Evolutionary conservation across 768 basidiomycete species (phyloP).

Genomic region (Russula compacta): DNA sequence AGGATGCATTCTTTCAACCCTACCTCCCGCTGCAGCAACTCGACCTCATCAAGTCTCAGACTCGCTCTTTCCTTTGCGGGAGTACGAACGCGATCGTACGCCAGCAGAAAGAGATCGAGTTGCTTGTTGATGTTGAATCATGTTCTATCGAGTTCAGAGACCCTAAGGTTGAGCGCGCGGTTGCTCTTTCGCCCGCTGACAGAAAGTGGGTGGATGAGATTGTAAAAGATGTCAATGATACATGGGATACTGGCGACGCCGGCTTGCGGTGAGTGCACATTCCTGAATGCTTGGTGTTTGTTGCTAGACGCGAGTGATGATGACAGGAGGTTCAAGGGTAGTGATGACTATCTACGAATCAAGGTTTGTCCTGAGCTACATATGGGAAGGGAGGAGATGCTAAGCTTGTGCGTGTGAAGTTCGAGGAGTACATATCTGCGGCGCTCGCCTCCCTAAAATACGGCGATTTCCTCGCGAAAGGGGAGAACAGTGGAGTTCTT

Average conservation of each 20-base stretch:
- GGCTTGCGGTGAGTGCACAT: slow-evolving; percentile 52
- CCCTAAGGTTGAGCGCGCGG: slow-evolving; percentile 65
- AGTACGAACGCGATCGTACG: slow-evolving; percentile 94
- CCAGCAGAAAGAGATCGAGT: slow-evolving; percentile 84
- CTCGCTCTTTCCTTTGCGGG: slow-evolving; percentile 83
- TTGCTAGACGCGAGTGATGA: neutral
- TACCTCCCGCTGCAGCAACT: slow-evolving; percentile 94
- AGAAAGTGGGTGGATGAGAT: slow-evolving; percentile 98
- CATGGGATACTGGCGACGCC: slow-evolving; percentile 62
- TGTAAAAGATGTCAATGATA: slow-evolving; percentile 74
- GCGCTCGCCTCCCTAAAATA: slow-evolving; percentile 86
- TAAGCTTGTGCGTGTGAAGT: slow-evolving; percentile 32
- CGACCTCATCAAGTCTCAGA: slow-evolving; percentile 65
- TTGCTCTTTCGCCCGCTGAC: slow-evolving; percentile 82
- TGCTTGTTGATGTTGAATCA: slow-evolving; percentile 85
- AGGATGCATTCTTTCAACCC: slow-evolving; percentile 96
- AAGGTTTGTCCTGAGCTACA: slow-evolving; percentile 43
- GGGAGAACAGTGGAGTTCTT: slow-evolving; percentile 51
- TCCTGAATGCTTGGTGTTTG: neutral
- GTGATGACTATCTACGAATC: slow-evolving; percentile 86
- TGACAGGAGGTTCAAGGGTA: slow-evolving; percentile 75
- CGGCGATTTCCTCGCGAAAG: slow-evolving; percentile 71
- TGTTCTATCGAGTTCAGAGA: slow-evolving; percentile 83
- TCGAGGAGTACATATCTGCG: slow-evolving; percentile 90
- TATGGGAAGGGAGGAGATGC: neutral